Evolutionary conservation across 2,329 filamentous ascomycete genomes (phyloP).

Genomic region (Thermoascus crustaceus): DNA sequence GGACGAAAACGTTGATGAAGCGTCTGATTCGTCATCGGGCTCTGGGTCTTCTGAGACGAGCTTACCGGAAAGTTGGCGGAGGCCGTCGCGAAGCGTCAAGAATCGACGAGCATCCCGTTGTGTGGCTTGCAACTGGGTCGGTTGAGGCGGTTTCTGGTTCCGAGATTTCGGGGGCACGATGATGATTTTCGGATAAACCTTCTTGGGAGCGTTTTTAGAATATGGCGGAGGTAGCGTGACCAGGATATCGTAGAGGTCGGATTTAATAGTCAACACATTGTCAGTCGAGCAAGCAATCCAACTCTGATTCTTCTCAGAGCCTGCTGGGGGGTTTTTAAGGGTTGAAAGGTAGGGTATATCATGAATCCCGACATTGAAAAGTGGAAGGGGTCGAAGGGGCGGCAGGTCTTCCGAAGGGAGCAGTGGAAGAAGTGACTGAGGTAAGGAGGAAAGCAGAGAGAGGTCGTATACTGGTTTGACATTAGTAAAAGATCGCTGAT

Average conservation of each 20-base stretch:
- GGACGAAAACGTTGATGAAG: slow-evolving; percentile 34
- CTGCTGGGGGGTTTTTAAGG: slow-evolving; percentile 43
- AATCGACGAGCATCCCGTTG: slow-evolving; percentile 84
- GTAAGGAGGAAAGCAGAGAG: slow-evolving; percentile 85
- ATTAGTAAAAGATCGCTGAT: slow-evolving; percentile 14
- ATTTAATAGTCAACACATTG: slow-evolving; percentile 80
- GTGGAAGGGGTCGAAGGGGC: slow-evolving; percentile 59
- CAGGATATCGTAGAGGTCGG: slow-evolving; percentile 78
- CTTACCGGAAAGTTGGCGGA: slow-evolving; percentile 34
- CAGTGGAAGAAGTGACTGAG: slow-evolving; percentile 61
- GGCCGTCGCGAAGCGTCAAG: slow-evolving; percentile 56
- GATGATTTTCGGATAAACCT: slow-evolving; percentile 69
- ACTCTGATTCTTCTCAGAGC: slow-evolving; percentile 42
- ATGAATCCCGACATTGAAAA: slow-evolving; percentile 91
- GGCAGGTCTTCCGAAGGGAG: slow-evolving; percentile 56
- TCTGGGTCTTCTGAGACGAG: slow-evolving; percentile 19
- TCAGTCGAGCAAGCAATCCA: slow-evolving; percentile 97
- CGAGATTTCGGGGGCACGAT: slow-evolving; percentile 50
- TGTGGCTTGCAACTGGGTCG: slow-evolving; percentile 61
- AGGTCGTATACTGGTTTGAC: slow-evolving; percentile 69
- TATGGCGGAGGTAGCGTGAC: slow-evolving; percentile 67
- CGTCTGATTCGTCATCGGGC: slow-evolving; percentile 30
- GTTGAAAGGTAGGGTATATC: slow-evolving; percentile 76
- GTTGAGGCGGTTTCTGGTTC: slow-evolving; percentile 27
- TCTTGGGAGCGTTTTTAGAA: slow-evolving; percentile 49